These are phyloP conservation scores for Scytalidium lignicola DNA, from an alignment of 2,329 filamentous ascomycete genomes.

Conservation along the genomic window DNA sequence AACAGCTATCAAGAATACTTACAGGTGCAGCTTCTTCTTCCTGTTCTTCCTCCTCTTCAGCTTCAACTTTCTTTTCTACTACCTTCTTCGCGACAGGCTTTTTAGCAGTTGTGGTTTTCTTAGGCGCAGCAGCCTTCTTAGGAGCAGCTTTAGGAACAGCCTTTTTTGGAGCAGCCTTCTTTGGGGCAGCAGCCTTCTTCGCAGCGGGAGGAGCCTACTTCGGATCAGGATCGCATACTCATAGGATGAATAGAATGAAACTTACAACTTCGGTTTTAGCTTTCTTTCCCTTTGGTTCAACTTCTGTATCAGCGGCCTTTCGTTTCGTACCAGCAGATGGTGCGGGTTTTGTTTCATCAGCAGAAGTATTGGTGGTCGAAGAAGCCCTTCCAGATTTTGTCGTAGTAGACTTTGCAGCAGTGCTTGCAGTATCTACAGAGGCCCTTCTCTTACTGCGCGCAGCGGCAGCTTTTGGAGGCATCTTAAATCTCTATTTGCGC, in stretches of 20 bases:
- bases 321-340: slow-evolving; percentile 16
- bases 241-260: background rate
- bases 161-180: slow-evolving; percentile 1
- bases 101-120: slow-evolving; percentile 3
- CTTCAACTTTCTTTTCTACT: slow-evolving; percentile 1
- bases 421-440: slow-evolving; percentile 1
- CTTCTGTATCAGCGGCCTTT: slow-evolving; percentile 11
- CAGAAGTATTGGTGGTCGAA: slow-evolving; percentile 18
- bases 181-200: slow-evolving; percentile 9
- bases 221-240: slow-evolving; percentile 1
- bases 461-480: slow-evolving; percentile 15
- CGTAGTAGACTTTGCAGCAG: background rate
- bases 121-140: slow-evolving; percentile 5
- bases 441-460: slow-evolving; percentile 5
- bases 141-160: slow-evolving; percentile 15
- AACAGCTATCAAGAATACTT: background rate
- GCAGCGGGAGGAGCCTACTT: slow-evolving; percentile 16
- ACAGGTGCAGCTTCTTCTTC: slow-evolving; percentile 1
- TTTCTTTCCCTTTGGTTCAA: slow-evolving; percentile 15
- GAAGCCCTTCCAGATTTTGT: slow-evolving; percentile 16
- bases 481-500: slow-evolving; percentile 4
- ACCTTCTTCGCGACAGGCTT: slow-evolving; percentile 12
- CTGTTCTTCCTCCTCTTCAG: slow-evolving; percentile 1
- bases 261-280: slow-evolving; percentile 8
- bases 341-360: slow-evolving; percentile 10